Conservation (phyloP, 768 basidiomycete species). For the Boletus rufocinnamomeus region DNA sequence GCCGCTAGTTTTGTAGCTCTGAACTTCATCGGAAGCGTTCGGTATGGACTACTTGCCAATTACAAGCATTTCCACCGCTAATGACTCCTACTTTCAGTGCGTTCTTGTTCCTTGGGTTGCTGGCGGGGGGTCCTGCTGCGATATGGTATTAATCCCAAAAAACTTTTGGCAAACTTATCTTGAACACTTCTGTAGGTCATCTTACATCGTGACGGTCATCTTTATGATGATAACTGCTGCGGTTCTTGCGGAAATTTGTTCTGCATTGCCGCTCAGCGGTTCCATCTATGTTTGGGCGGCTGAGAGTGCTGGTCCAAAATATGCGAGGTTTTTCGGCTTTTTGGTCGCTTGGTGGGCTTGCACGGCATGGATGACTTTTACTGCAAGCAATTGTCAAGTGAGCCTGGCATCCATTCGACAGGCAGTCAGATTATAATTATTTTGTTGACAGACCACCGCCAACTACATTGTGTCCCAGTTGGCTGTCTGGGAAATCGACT, state of each 20-base stretch:
- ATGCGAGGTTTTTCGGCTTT: conserved; percentile 85
- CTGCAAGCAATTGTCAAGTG: conserved; percentile 86
- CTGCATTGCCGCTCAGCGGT: conserved; percentile 81
- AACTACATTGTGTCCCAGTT: conserved; percentile 89
- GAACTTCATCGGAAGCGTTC: conserved; percentile 86
- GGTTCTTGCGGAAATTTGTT: conserved; percentile 88
- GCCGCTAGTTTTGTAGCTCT: conserved; percentile 87
- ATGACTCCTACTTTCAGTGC: conserved; percentile 45
- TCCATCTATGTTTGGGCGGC: conserved; percentile 97
- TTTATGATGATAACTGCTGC: conserved; percentile 89
- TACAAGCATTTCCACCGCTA: conserved; percentile 6
- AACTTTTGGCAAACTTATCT: conserved; percentile 3
- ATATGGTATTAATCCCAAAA: conserved; percentile 55
- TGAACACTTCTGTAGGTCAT: conserved; percentile 62
- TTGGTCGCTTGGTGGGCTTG: conserved; percentile 92
- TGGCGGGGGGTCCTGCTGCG: conserved; percentile 85
- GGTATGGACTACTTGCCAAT: conserved; percentile 43
- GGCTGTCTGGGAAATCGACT: conserved; percentile 75
- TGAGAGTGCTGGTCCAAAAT: conserved; percentile 86
- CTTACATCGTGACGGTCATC: conserved; percentile 76
- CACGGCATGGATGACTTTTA: conserved; percentile 96
- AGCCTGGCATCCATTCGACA: conserved; percentile 15
- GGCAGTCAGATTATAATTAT: background rate
- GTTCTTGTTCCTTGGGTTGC: conserved; percentile 75
- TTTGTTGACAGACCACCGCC: conserved; percentile 64